Conservation (phyloP, 1,139 yeast species). For the Geotrichum siamense region DNA sequence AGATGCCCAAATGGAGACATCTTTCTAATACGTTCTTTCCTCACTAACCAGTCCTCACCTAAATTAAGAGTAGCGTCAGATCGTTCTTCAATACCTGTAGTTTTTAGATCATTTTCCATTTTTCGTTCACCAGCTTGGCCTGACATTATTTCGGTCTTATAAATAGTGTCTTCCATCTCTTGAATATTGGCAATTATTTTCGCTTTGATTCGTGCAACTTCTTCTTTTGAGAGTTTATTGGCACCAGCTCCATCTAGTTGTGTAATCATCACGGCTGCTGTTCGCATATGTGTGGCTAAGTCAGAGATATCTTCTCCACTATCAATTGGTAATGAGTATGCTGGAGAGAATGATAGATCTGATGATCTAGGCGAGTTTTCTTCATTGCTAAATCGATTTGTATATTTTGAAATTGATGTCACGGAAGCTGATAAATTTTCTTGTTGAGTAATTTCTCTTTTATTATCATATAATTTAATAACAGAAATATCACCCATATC, state of each 20-base stretch:
- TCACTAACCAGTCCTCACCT: constrained; percentile 89
- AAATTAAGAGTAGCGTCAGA: constrained; percentile 40
- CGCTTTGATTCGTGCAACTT: constrained; percentile 62
- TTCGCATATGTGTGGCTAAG: constrained; percentile 85
- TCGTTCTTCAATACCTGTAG: constrained; percentile 50
- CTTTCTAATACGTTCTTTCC: constrained; percentile 68
- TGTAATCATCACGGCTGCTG: constrained; percentile 89
- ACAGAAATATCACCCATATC: constrained; percentile 28
- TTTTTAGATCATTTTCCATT: constrained; percentile 80
- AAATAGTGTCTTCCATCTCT: constrained; percentile 57
- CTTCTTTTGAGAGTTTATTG: constrained; percentile 62
- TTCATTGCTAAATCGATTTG: constrained; percentile 11
- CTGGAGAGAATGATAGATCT: constrained; percentile 34
- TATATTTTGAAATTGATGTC: constrained; percentile 17
- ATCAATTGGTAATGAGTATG: constrained; percentile 25
- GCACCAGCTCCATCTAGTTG: constrained; percentile 67
- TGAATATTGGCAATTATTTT: constrained; percentile 87
- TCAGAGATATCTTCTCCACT: constrained; percentile 36
- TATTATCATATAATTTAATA: constrained; percentile 23
- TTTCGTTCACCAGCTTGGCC: constrained; percentile 88
- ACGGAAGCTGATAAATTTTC: constrained; percentile 25
- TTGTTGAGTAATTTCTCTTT: constrained; percentile 18
- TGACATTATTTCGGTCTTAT: constrained; percentile 34
- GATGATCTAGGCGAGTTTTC: constrained; percentile 32
- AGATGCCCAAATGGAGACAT: constrained; percentile 77